Base-by-base conservation (phyloP, 495 filamentous ascomycete species). In the Penicillium longicatenatum region DNA sequence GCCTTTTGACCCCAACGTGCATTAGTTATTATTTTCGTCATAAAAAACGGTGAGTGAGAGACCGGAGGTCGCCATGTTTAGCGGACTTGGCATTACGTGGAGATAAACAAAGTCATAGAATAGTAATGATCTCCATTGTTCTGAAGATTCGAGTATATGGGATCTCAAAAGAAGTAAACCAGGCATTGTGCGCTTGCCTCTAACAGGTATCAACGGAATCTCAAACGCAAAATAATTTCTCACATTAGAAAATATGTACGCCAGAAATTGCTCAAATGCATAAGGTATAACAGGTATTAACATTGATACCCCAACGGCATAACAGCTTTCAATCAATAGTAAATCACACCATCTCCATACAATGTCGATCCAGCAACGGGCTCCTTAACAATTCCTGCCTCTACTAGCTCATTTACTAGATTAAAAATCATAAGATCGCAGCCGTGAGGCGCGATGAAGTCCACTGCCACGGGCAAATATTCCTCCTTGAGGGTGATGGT, bases 341-440 rank as follows among this genome's bases (percentile, higher is more conserved):
- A 39, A 17, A n/a, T 39, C 14, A 39, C 14, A 1, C 37, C 37
- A 39, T 39, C 37, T 39, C 37, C 37, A 55, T 66, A 62, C 65
- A 69, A 58, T 19, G 33, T 78, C 30, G 66, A 58, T 10, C 83
- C 84, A 0, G 77, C 69, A 49, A 66, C 59, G 7, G 77, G 80
- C 12, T 70, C 51, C 48, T 71, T 71, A 26, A 88, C 14, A 46
- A 87, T 78, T 0, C 83, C 84, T 0, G 67, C 73, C 31, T 63
- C 60, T 1, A 76, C 67, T 22, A 89, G 54, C 30, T 81, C 82
- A 55, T 76, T 65, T n/a, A 84, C 77, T 41, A 88, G 62, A 31
- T 70, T 75, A 14, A 79, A 82, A 44, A 88, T 64, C 69, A 88
- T 73, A 0, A 79, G 75, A 70, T 89, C 86, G 57, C 86, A 89